Evolutionary conservation across 2,329 filamentous ascomycete species (phyloP).

Genomic region (Daldinia eschscholtzii): DNA sequence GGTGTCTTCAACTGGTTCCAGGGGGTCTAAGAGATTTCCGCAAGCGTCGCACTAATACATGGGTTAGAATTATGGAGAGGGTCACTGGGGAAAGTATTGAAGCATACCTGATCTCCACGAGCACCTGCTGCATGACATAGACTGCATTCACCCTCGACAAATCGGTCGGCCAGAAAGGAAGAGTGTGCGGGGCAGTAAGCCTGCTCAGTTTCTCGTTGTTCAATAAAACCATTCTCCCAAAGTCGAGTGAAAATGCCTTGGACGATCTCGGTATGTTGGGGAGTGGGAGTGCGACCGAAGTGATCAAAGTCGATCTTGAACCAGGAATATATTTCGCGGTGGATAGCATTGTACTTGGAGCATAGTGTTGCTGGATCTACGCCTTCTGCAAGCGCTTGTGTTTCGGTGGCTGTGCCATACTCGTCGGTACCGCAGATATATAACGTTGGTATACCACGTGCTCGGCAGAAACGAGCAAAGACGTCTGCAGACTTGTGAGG

Average conservation of each 20-base stretch:
- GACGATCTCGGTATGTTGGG: conserved; percentile 89
- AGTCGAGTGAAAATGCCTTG: conserved; percentile 91
- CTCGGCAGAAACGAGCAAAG: conserved; percentile 84
- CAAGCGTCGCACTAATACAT: conserved; percentile 75
- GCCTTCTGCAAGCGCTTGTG: conserved; percentile 90
- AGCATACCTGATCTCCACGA: conserved; percentile 52
- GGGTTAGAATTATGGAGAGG: conserved; percentile 13
- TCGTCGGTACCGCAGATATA: conserved; percentile 93
- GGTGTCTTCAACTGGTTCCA: conserved; percentile 64
- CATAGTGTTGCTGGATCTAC: conserved; percentile 86
- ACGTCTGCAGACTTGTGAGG: conserved; percentile 75
- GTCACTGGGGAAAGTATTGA: not conserved
- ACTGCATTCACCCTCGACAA: conserved; percentile 83
- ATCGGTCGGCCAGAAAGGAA: conserved; percentile 86
- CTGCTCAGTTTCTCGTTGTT: conserved; percentile 88
- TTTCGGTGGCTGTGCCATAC: conserved; percentile 96
- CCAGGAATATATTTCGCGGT: conserved; percentile 94
- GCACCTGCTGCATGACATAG: conserved; percentile 79
- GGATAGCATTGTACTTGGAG: conserved; percentile 91
- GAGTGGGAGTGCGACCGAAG: conserved; percentile 92
- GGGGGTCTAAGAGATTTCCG: conserved; percentile 77
- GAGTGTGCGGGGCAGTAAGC: conserved; percentile 87
- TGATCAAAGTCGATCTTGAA: conserved; percentile 95
- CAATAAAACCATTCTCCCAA: conserved; percentile 88
- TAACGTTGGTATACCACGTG: conserved; percentile 81